These are phyloP conservation scores for Pyrenophora tritici-repentis DNA, from an alignment of 2,329 filamentous ascomycete species.

Conservation along the genomic window DNA sequence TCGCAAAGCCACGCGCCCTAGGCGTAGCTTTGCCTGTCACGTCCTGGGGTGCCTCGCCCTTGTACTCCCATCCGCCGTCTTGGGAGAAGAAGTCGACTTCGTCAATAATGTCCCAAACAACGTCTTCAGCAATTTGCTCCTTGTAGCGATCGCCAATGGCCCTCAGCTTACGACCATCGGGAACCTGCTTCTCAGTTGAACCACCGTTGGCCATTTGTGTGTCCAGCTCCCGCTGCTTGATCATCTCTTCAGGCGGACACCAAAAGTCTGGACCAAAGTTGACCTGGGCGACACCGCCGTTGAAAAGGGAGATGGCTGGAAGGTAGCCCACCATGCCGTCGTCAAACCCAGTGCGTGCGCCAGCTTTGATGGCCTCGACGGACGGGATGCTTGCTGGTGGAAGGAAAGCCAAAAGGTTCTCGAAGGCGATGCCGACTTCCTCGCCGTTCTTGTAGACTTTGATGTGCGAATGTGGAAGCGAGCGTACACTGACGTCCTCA, in stretches of 20 bases:
- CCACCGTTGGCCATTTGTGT: slow-evolving; percentile 36
- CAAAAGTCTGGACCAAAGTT: slow-evolving; percentile 96
- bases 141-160: slow-evolving; percentile 79
- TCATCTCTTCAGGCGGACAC: slow-evolving; percentile 73
- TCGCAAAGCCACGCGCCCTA: slow-evolving; percentile 44
- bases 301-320: slow-evolving; percentile 88
- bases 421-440: slow-evolving; percentile 84
- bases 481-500: slow-evolving; percentile 74
- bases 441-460: slow-evolving; percentile 92
- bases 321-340: slow-evolving; percentile 97
- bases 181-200: slow-evolving; percentile 18
- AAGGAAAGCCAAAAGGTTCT: slow-evolving; percentile 85
- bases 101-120: slow-evolving; percentile 90
- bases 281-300: slow-evolving; percentile 85
- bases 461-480: slow-evolving; percentile 83
- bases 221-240: slow-evolving; percentile 46
- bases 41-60: slow-evolving; percentile 41
- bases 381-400: slow-evolving; percentile 83
- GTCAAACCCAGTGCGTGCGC: slow-evolving; percentile 84
- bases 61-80: slow-evolving; percentile 59
- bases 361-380: slow-evolving; percentile 69
- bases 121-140: slow-evolving; percentile 93
- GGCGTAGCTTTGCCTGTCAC: slow-evolving; percentile 44
- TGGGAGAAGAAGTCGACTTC: slow-evolving; percentile 89
- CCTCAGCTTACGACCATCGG: slow-evolving; percentile 51